Evolutionary conservation across 371 early-diverging fungal genomes (phyloP), one percentile per base, ranked within the genome.

Genomic region (Fennellomyces sp.): DNA sequence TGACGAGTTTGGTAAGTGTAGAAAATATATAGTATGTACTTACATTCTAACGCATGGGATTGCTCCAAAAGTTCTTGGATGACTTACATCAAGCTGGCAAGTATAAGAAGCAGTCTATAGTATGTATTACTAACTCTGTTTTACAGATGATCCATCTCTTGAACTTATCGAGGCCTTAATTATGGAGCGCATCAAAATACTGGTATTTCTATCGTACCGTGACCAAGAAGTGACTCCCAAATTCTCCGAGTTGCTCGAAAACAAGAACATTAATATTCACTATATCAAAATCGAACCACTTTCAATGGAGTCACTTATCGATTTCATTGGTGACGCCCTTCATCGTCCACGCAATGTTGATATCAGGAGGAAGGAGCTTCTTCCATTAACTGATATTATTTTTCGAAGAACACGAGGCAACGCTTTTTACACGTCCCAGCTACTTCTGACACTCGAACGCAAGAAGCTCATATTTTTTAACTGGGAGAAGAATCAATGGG

Each of bases 401-500:
- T 68, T 66, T 38, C 63, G 61, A 48, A 73, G 72, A 26, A 72
- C 76, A 1, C 60, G 66, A 42, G 80, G 80, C 29, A 79, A 76
- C 28, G 72, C 74, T 6, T 76, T 79, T 45, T 79, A 76, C 39
- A 63, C 69, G 6, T 36, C 71, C 0, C 80, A 79, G 48, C 50
- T 76, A 26, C 56, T 79, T 8, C 61, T 54, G 33, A 64, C 75
- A 5, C 61, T 75, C n/a, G 78, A 75, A 42, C 76, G 74, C 28
- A 76, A 76, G 41, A 73, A 70, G 31, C 52, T 76, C 3, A 79
- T 79, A 12, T 79, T 68, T 41, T 79, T 79, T 45, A 65, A 79
- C 36, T 79, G 80, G 80, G 74, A 75, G 26, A 64, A 69, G 27
- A 79, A 76, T 25, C 60, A 73, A 58, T 79, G 80, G 80, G 70